A percentile compares a stretch with the other conserved stretches of the same genome.
Evolutionary conservation across 495 filamentous ascomycete genomes (phyloP).

Genomic region (Penicillium soppii): DNA sequence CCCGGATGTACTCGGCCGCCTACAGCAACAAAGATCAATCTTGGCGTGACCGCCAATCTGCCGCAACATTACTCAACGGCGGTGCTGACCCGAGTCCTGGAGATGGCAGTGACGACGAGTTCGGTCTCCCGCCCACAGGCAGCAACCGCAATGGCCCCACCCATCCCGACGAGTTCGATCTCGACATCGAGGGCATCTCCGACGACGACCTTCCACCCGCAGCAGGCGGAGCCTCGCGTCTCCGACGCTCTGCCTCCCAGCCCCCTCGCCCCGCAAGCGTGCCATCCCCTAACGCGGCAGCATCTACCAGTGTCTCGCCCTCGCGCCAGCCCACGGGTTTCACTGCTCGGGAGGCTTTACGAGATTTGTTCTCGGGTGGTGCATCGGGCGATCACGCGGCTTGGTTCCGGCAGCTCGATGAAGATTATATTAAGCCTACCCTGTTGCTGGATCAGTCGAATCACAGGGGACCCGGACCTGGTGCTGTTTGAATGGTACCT

Average conservation of each 20-base stretch:
- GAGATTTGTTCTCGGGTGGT: constrained; percentile 67
- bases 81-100: constrained; percentile 40
- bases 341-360: constrained; percentile 64
- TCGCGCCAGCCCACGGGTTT: constrained; percentile 30
- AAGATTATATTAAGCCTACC: constrained; percentile 94
- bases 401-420: constrained; percentile 91
- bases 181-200: constrained; percentile 40
- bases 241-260: constrained; percentile 58
- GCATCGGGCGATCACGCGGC: constrained; percentile 84
- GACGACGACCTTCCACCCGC: constrained; percentile 55
- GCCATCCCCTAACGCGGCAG: constrained; percentile 11
- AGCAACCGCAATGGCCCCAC: constrained; percentile 57
- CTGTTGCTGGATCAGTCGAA: constrained; percentile 76
- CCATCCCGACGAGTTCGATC: constrained; percentile 53
- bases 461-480: constrained; percentile 43
- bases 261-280: constrained; percentile 21
- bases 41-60: constrained; percentile 40
- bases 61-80: constrained; percentile 36
- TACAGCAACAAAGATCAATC: constrained; percentile 46
- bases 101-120: constrained; percentile 53
- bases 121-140: constrained; percentile 43
- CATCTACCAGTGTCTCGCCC: constrained; percentile 32
- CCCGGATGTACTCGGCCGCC: constrained; percentile 61
- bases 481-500: constrained; percentile 37
- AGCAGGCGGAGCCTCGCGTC: constrained; percentile 40